phyloP scores from a whole-genome alignment of 306 rosid species.

The Cyclanthera cordifolia region DNA sequence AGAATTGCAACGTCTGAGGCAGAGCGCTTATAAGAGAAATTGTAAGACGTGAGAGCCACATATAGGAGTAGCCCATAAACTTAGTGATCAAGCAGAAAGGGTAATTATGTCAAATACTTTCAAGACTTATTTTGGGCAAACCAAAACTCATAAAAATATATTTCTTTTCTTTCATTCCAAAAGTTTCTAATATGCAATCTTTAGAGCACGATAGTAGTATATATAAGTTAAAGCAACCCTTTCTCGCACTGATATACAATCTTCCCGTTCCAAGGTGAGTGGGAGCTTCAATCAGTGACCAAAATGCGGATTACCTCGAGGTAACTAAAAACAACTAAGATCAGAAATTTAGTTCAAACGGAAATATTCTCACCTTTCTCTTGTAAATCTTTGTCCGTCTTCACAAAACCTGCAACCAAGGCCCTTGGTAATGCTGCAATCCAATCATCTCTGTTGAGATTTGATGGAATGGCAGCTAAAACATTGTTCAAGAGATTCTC shows the following conservation, averaged over 20 bases:
- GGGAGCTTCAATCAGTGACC: background rate
- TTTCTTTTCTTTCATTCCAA: background rate
- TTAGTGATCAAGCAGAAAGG: background rate
- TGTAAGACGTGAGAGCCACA: background rate
- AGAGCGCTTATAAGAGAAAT: background rate
- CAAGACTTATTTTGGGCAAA: background rate
- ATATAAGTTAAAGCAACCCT: background rate
- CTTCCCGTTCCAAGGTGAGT: background rate
- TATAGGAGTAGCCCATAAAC: background rate
- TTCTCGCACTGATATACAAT: background rate
- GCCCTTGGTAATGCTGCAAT: constrained; percentile 91
- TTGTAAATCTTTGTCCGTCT: constrained; percentile 91
- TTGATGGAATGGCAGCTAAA: constrained; percentile 65
- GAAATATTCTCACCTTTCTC: constrained; percentile 42
- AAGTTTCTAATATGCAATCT: background rate
- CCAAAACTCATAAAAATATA: background rate
- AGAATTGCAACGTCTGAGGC: background rate
- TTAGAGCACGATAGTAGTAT: background rate
- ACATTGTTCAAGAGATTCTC: constrained; percentile 80
- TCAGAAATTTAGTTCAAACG: constrained; percentile 7
- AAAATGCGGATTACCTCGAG: background rate
- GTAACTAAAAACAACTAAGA: constrained; percentile 14
- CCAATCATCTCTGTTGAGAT: constrained; percentile 96
- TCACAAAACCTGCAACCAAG: constrained; percentile 93
- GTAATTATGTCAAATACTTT: background rate